Percentiles rank a stretch among this genome's conserved stretches.
phyloP scores from a whole-genome alignment of 352 stramenopile species.

The Phytophthora cryptogea region DNA sequence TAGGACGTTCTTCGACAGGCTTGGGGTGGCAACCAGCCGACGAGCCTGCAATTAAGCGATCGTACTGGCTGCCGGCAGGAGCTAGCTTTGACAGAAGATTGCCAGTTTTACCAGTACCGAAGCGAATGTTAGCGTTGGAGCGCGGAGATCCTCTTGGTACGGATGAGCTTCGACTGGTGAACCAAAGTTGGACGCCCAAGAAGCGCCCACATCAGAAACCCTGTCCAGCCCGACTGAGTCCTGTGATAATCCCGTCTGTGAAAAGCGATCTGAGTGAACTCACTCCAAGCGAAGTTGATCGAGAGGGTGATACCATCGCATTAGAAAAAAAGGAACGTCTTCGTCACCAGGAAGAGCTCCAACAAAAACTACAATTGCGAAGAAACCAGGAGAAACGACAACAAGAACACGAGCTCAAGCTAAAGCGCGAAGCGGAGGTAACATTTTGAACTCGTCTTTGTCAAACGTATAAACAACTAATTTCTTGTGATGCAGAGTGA shows the following conservation, averaged over 20 bases:
- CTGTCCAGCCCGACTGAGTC: conserved; percentile 44
- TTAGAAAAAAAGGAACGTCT: conserved; percentile 33
- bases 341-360: conserved; percentile 50
- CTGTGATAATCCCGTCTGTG: conserved; percentile 30
- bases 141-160: conserved; percentile 3
- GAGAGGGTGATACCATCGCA: neutral
- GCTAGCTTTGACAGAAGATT: conserved; percentile 48
- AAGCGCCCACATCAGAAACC: conserved; percentile 51
- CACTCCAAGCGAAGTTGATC: neutral
- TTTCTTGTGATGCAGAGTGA: conserved; percentile 46
- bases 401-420: conserved; percentile 40
- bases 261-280: conserved; percentile 7
- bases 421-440: conserved; percentile 45
- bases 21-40: conserved; percentile 17
- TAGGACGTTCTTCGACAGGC: conserved; percentile 27
- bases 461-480: neutral
- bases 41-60: conserved; percentile 53
- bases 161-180: conserved; percentile 19
- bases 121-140: conserved; percentile 29
- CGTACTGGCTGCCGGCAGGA: conserved; percentile 73
- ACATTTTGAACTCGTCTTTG: neutral
- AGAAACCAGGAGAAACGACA: conserved; percentile 43
- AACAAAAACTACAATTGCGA: conserved; percentile 45
- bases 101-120: conserved; percentile 41
- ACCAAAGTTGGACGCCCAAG: conserved; percentile 41